Conservation (phyloP, 2,329 filamentous ascomycete genomes). For the Hypoxylon sp. region DNA sequence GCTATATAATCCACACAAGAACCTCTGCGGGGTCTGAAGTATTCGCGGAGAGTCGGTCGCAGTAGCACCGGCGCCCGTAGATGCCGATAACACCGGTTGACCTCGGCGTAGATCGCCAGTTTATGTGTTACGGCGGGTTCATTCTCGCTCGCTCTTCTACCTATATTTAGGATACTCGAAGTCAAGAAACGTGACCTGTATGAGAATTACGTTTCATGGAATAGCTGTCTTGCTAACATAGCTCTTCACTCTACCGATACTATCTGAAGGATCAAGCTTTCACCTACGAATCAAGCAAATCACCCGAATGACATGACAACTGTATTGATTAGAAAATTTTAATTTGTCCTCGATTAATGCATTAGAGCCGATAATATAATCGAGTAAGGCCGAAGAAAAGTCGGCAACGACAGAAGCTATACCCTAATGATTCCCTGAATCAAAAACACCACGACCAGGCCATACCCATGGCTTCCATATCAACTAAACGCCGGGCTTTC, state of each 20-base stretch:
- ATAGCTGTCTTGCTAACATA: background rate
- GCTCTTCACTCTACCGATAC: background rate
- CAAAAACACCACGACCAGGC: slow-evolving; percentile 20
- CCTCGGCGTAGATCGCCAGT: background rate
- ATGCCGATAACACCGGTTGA: slow-evolving; percentile 23
- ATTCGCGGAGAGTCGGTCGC: slow-evolving; percentile 3
- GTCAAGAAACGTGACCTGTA: background rate
- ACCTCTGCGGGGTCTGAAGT: background rate
- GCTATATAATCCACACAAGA: background rate
- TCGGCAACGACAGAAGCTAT: slow-evolving; percentile 16
- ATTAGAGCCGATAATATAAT: slow-evolving; percentile 33
- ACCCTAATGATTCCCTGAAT: slow-evolving; percentile 25
- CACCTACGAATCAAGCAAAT: background rate
- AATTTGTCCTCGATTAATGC: slow-evolving; percentile 27
- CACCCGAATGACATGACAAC: background rate
- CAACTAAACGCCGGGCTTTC: slow-evolving; percentile 42
- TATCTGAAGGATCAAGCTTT: background rate
- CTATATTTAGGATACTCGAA: background rate
- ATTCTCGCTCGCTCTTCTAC: slow-evolving; percentile 2
- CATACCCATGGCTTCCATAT: slow-evolving; percentile 6
- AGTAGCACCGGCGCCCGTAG: slow-evolving; percentile 10
- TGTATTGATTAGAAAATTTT: slow-evolving; percentile 25
- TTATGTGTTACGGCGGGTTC: background rate
- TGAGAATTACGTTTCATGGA: background rate
- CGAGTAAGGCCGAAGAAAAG: slow-evolving; percentile 22